Evolutionary conservation across 2,329 filamentous ascomycete species (phyloP), one percentile per base, ranked within the genome.

Genomic region (Anthostomella pinea): DNA sequence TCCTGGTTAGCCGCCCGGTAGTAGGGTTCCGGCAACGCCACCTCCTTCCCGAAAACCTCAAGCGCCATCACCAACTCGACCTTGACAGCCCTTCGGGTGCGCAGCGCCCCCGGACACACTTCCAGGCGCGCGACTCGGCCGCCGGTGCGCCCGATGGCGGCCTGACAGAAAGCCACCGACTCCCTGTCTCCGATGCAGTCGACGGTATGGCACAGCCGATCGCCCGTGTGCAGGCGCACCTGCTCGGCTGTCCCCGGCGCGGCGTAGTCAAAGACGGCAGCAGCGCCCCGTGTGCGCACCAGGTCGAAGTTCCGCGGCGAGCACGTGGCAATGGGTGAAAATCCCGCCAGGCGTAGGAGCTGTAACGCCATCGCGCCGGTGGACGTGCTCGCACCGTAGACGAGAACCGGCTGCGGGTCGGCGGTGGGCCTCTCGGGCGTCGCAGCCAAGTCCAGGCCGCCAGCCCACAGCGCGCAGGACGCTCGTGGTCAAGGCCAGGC

Each of bases 241-340:
- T 73, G 64, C 24, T 60, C 56, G 1, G 64, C 63, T 20, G 62
- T 63, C 14, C 64, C 62, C 0, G 66, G 59, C 13, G 66, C 64
- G 13, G 62, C 64, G 61, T 78, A 77, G 55, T 77, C 67, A 46
- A 75, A 74, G 8, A 64, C 64, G 28, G 59, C 59, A 38, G 66
- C 63, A 1, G 72, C 72, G 14, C 75, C 75, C 8, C 72, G 58
- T 3, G 51, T 54, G 40, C 65, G 65, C 3, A 20, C 28, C 11
- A 42, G 24, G 11, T 30, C 29, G 27, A 38, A 33, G 21, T 35
- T 41, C 6, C 11, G 9, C 4, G 34, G 20, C 8, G 31, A 39
- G 26, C 43, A 46, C 6, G 34, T 43, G 7, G 35, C 15, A 8
- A 40, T 25, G 23, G 32, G 30, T 4, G 8, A 3, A 11, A 14